Evolutionary conservation across 306 rosid genomes (phyloP), one percentile per base, ranked within the genome.

Genomic region (Cucumis hystrix): DNA sequence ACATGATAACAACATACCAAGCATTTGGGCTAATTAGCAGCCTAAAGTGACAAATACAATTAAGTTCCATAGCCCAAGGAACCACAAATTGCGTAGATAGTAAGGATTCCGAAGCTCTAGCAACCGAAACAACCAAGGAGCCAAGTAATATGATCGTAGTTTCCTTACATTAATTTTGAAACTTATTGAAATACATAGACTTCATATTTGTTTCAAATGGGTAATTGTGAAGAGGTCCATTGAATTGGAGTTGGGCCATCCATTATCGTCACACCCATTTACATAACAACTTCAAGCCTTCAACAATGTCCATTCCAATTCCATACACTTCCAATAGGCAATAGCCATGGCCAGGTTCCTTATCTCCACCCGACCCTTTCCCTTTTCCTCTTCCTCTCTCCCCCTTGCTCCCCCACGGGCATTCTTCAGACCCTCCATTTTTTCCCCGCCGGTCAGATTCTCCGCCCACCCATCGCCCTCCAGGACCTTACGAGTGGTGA

Each of bases 321-420:
- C 70, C 47, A 4, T 40, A n/a, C 37, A 3, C 20, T 15, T 70
- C 55, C 58, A 16, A 15, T 16, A 70, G 0, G 35, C 58, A 16
- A 15, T 16, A 70, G 0, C 83, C 57, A 93, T 94, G 98, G 89
- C 91, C 10, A 82, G 52, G 72, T 79, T 84, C 77, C 81, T 83
- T 79, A 10, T 83, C 80, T 76, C 83, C 81, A 83, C 70, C 84
- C 79, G 83, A 51, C 10, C 25, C 81, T 74, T 40, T 80, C 23
- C 80, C 83, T 72, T 66, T 61, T 12, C 77, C 25, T 18, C 82
- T 61, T 12, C 77, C 25, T 18, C 82, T 60, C 78, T 64, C 0
- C 68, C 68, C 30, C 10, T 40, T 54, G 80, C 55, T 75, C 30
- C 80, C 51, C 8, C 79, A 6, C 85, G 69, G 58, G 55, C 80